Percentiles rank a stretch among this genome's conserved stretches.
Evolutionary conservation across 2,329 filamentous ascomycete genomes (phyloP).

Genomic region (Trichoderma sp.): DNA sequence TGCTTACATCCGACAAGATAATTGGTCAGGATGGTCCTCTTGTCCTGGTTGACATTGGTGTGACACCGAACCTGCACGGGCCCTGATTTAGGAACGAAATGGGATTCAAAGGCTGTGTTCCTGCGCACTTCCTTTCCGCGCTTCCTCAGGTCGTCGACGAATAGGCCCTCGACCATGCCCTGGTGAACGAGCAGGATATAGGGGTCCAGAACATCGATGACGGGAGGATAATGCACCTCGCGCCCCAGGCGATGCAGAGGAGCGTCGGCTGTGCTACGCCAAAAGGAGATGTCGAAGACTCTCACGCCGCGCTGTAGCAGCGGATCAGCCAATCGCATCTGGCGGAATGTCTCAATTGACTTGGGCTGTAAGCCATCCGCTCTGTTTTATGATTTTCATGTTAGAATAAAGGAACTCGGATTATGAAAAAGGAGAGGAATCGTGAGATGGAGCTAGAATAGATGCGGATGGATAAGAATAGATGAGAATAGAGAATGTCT

Average conservation of each 20-base stretch:
- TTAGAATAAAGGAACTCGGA: background rate
- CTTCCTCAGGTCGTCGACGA: constrained; percentile 68
- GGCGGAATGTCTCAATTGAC: constrained; percentile 74
- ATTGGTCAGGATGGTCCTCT: constrained; percentile 54
- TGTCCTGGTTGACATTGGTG: constrained; percentile 54
- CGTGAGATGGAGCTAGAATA: background rate
- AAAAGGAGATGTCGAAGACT: constrained; percentile 75
- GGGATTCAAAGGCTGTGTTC: constrained; percentile 64
- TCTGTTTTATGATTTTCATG: constrained; percentile 38
- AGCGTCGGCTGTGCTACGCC: constrained; percentile 56
- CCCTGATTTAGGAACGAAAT: constrained; percentile 46
- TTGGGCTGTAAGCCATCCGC: constrained; percentile 77
- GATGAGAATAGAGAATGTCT: background rate
- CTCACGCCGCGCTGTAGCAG: constrained; percentile 67
- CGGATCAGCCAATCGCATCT: constrained; percentile 71
- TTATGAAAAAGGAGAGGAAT: background rate
- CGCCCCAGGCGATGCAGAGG: constrained; percentile 62
- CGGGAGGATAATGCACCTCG: constrained; percentile 68
- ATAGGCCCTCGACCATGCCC: constrained; percentile 72
- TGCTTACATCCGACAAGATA: constrained; percentile 67
- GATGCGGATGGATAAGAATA: background rate
- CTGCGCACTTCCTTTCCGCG: constrained; percentile 64
- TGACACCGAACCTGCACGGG: constrained; percentile 55
- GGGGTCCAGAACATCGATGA: constrained; percentile 58
- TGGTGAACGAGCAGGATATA: constrained; percentile 67